Evolutionary conservation across 1,284 basidiomycete genomes (phyloP).

Genomic region (Hymenochaete sp.): DNA sequence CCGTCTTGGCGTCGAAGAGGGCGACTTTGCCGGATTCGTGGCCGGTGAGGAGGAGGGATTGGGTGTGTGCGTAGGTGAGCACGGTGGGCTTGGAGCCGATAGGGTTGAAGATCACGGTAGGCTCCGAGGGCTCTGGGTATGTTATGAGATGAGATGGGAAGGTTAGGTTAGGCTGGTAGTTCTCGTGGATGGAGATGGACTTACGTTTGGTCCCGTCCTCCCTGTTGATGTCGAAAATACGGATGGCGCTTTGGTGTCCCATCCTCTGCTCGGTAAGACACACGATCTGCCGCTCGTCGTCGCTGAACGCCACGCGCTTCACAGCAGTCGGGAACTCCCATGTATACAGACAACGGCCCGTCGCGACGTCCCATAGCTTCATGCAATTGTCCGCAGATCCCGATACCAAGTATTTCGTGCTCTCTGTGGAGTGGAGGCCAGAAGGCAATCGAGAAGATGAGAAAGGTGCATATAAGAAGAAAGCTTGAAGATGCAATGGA

Average conservation of each 20-base stretch:
- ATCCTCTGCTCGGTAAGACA: slow-evolving; percentile 97
- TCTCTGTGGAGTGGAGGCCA: not conserved
- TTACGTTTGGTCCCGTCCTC: slow-evolving; percentile 52
- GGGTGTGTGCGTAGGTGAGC: slow-evolving; percentile 80
- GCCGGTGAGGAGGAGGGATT: slow-evolving; percentile 79
- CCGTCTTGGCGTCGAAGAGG: slow-evolving; percentile 81
- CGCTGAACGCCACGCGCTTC: slow-evolving; percentile 88
- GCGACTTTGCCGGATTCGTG: slow-evolving; percentile 96
- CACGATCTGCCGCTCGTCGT: slow-evolving; percentile 78
- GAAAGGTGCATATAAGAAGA: not conserved
- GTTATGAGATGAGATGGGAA: too few relatives aligned
- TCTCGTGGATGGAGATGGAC: slow-evolving; percentile 26
- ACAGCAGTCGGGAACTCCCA: slow-evolving; percentile 99
- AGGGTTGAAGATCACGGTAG: slow-evolving; percentile 76
- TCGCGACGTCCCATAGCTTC: slow-evolving; percentile 84
- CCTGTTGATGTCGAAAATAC: slow-evolving; percentile 83
- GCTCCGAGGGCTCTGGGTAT: slow-evolving; percentile 62
- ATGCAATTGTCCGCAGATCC: slow-evolving; percentile 89
- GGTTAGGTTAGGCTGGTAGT: too few relatives aligned
- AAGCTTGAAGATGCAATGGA: not conserved
- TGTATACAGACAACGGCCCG: slow-evolving; percentile 83
- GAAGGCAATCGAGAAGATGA: not conserved
- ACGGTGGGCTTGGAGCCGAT: slow-evolving; percentile 92
- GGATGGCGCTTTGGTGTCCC: slow-evolving; percentile 81
- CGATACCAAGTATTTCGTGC: slow-evolving; percentile 72